Evolutionary conservation across 208 protist genomes (phyloP), one percentile per base, ranked within the genome.

Genomic region (Borovskyia barvae): DNA sequence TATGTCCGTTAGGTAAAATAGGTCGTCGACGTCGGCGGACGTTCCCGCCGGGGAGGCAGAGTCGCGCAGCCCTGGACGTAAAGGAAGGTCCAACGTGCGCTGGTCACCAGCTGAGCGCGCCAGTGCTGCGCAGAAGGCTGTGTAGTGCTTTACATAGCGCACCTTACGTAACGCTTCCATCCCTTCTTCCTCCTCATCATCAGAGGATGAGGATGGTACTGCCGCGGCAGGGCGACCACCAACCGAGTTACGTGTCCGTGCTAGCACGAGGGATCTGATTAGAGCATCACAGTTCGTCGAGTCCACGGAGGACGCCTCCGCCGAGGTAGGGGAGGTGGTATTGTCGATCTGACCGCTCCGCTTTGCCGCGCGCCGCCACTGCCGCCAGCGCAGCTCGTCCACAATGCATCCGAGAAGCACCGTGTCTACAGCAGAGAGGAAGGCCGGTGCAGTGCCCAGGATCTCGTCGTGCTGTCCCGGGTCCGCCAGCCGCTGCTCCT

Each of bases 371-470:
- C 24, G 48, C 39, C 14, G 63, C 63, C 42, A 50, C 53, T 52
- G 45, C 11, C 53, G 63, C 63, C 63, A 70, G 22, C 48, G 63
- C 2, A 70, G 63, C 43, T 70, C 63, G 39, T 70, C 54, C 4
- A 70, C 63, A 3, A 70, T 12, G 40, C 54, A 70, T 12, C 54
- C 54, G 0, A 70, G 63, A 28, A 70, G 20, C 32, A 55, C 63
- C 8, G 47, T 39, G 37, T 70, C 63, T 0, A 70, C 39, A 1
- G 63, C 53, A n/a, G 53, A 15, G 3, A 70, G 28, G 35, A 70
- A 52, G 11, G 32, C 54, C 7, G 39, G 19, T 6, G 63, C 54
- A 7, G 48, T 57, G 17, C 22, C 14, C 15, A 25, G 46, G 1
- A 48, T 14, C 15, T 40, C 29, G 14, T 9, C 39, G 24, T 28